phyloP scores from a whole-genome alignment of 768 basidiomycete species.

The Tricholoma hemisulphureum region DNA sequence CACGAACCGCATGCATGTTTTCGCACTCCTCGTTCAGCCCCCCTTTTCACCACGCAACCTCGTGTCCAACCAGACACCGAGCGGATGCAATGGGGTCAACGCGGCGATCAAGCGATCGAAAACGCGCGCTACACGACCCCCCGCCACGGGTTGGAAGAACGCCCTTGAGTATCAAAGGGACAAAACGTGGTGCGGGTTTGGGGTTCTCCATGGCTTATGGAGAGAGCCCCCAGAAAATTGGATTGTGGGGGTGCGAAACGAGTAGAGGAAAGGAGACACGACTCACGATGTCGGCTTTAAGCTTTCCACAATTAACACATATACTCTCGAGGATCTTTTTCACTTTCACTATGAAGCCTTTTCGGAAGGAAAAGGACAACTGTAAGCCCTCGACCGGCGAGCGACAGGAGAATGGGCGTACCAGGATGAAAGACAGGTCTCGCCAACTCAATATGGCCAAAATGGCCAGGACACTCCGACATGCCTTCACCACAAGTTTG shows the following conservation, averaged over 20 bases:
- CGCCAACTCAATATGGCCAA: slow-evolving; percentile 97
- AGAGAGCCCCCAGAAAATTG: slow-evolving; percentile 99
- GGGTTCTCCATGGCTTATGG: slow-evolving; percentile 88
- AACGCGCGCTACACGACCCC: slow-evolving; percentile 69
- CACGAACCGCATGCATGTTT: slow-evolving; percentile 43
- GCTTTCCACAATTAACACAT: slow-evolving; percentile 97
- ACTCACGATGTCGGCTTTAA: slow-evolving; percentile 98
- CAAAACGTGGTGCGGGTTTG: slow-evolving; percentile 82
- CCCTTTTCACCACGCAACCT: slow-evolving; percentile 93
- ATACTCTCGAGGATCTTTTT: slow-evolving; percentile 99
- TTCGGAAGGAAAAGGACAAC: not conserved
- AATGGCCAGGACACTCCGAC: slow-evolving; percentile 99
- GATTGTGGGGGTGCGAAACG: slow-evolving; percentile 94
- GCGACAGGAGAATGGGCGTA: slow-evolving; percentile 36
- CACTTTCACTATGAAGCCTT: slow-evolving; percentile 98
- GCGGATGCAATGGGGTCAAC: slow-evolving; percentile 62
- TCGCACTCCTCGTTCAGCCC: slow-evolving; percentile 96
- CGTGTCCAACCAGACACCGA: slow-evolving; percentile 80
- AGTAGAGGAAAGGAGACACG: slow-evolving; percentile 74
- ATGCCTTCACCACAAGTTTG: slow-evolving; percentile 99
- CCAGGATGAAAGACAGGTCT: slow-evolving; percentile 97
- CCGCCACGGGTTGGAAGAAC: slow-evolving; percentile 76
- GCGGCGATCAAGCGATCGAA: slow-evolving; percentile 96
- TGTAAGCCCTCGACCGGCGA: not conserved
- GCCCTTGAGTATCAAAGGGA: slow-evolving; percentile 75